Percentiles rank a stretch among this genome's conserved stretches.
Conservation (phyloP, 1,139 yeast genomes). For the Zygosaccharomyces sapae region DNA sequence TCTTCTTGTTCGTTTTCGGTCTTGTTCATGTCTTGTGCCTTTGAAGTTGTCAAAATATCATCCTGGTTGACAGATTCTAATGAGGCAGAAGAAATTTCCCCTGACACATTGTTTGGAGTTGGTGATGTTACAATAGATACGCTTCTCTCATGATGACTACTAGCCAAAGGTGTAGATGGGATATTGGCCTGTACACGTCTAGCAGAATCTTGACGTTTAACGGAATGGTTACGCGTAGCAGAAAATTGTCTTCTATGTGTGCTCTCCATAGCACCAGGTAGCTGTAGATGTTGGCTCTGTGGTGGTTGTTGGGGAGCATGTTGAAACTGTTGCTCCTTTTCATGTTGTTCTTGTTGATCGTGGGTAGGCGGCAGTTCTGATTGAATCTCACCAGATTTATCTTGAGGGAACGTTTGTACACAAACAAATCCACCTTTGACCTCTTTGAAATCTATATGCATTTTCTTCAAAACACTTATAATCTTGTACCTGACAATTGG, state of each 20-base stretch:
- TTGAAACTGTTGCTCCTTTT: conserved; percentile 3
- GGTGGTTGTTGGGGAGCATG: conserved; percentile 13
- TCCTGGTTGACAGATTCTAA: conserved; percentile 50
- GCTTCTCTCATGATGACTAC: conserved; percentile 30
- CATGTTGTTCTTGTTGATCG: conserved; percentile 1
- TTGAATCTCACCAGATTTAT: neutral
- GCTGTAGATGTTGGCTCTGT: conserved; percentile 19
- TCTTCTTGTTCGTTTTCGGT: conserved; percentile 16
- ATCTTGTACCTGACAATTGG: conserved; percentile 85
- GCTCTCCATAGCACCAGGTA: conserved; percentile 19
- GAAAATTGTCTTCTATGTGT: conserved; percentile 22
- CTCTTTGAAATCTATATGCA: conserved; percentile 81
- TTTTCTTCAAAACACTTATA: conserved; percentile 67
- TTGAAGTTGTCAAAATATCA: conserved; percentile 34
- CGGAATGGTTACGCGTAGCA: conserved; percentile 29
- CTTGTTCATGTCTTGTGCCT: conserved; percentile 32
- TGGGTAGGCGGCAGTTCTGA: conserved; percentile 2
- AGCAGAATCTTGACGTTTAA: conserved; percentile 28
- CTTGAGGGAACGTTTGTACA: conserved; percentile 45
- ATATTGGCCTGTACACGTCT: conserved; percentile 33
- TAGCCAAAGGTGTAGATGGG: conserved; percentile 43
- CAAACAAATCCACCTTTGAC: conserved; percentile 94
- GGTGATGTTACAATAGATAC: conserved; percentile 31
- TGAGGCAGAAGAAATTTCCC: conserved; percentile 52
- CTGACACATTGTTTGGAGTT: conserved; percentile 26